Evolutionary conservation across 2,329 filamentous ascomycete species (phyloP).

Genomic region (Alternaria metachromatica): DNA sequence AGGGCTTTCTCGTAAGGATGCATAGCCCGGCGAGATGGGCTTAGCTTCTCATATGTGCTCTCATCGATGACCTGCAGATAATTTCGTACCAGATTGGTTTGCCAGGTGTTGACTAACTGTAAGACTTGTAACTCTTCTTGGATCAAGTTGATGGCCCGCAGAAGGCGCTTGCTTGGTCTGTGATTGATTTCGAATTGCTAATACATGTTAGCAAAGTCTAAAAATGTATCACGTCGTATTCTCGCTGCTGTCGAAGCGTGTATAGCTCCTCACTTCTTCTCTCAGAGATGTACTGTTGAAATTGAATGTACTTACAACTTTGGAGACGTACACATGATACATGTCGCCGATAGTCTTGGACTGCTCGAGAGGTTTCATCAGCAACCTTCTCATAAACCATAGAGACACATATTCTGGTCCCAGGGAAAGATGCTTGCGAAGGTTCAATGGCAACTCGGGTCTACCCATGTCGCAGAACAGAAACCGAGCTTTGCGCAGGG

Average conservation of each 20-base stretch:
- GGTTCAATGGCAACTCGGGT: constrained; percentile 10
- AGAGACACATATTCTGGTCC: constrained; percentile 38
- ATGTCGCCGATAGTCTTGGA: constrained; percentile 37
- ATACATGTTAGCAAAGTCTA: constrained; percentile 5
- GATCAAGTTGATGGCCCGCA: constrained; percentile 42
- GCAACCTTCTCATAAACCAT: constrained; percentile 40
- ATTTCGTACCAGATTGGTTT: constrained; percentile 33
- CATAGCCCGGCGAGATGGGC: constrained; percentile 26
- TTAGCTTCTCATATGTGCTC: constrained; percentile 26
- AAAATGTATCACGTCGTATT: neutral
- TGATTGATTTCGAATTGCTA: constrained; percentile 48
- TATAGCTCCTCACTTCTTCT: neutral
- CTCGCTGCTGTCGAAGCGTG: neutral
- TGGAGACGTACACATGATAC: constrained; percentile 41
- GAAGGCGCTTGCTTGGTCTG: constrained; percentile 39
- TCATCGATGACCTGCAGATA: constrained; percentile 37
- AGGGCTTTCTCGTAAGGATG: constrained; percentile 33
- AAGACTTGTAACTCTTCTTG: constrained; percentile 41
- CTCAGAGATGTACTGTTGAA: neutral
- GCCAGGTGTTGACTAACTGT: constrained; percentile 32
- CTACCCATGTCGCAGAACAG: constrained; percentile 39
- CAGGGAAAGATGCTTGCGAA: constrained; percentile 27
- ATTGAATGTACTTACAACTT: constrained; percentile 28
- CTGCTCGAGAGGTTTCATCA: constrained; percentile 37
- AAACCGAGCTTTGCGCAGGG: constrained; percentile 21